Evolutionary conservation across 805 yeast species (phyloP), one percentile per base, ranked within the genome.

Genomic region (Metschnikowia anglica): DNA sequence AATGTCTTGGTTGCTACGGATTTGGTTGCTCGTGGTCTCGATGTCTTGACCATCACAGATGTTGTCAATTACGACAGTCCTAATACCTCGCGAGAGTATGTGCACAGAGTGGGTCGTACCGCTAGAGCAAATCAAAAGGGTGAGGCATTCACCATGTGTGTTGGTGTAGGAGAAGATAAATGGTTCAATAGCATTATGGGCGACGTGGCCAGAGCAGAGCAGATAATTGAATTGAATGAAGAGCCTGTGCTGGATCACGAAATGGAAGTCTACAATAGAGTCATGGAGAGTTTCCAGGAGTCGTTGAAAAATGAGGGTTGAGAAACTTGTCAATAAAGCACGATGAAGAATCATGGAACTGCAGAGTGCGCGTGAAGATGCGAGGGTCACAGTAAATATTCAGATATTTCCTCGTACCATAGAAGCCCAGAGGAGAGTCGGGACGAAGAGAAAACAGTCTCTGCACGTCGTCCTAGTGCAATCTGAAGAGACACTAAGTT

Each of bases 61-160:
- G 97, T 93, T 10, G 68, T 93, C 39, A 93, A 93, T 64, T 93
- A 93, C 62, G 98, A 93, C 59, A 63, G 89, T 41, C 99, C 99
- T 17, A 73, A 79, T 19, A 85, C 96, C 1, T 76, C 90, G 1
- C 82, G 95, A 50, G 98, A 93, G 54, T 93, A 93, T 53, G 88
- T 93, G 20, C 99, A 93, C 65, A 77, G 99, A 56, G 88, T 89
- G 29, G 99, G 99, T 30, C 82, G 99, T 70, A 90, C 98, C 0
- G 97, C 98, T 2, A 80, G 99, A 66, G 99, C 99, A 2, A 83
- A 85, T 39, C 77, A 81, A 26, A 39, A 52, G 0, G 99, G 99
- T 59, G 66, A 69, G 27, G 96, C 96, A 0, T 77, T 81, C 59
- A 85, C 80, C 35, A 61, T 91, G 19, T 71, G 82, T n/a, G 72